Percentiles rank a stretch among this genome's conserved stretches.
These are phyloP conservation scores for Fusarium pilosicola DNA, from an alignment of 2,329 filamentous ascomycete genomes.

Conservation along the genomic window DNA sequence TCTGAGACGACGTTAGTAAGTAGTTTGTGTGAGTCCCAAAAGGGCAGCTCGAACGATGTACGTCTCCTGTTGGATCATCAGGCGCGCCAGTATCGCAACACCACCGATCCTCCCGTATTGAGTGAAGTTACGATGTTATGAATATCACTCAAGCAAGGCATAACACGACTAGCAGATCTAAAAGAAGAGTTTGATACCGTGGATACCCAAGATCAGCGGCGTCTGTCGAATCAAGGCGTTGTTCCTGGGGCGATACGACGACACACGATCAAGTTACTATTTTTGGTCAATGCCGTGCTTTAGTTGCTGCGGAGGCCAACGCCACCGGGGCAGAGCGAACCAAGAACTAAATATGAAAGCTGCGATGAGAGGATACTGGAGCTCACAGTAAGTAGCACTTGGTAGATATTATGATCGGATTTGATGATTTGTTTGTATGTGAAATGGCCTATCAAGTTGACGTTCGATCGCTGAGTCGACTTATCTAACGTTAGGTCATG, in stretches of 20 bases:
- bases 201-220: slow-evolving; percentile 13
- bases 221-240: slow-evolving; percentile 18
- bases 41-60: not conserved
- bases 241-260: slow-evolving; percentile 32
- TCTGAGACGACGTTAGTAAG: not conserved
- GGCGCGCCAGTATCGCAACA: not conserved
- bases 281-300: slow-evolving; percentile 31
- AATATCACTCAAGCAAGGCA: not conserved
- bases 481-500: not conserved
- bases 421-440: not conserved
- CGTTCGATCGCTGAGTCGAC: not conserved
- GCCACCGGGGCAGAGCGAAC: slow-evolving; percentile 2
- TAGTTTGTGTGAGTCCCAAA: not conserved
- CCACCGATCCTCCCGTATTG: not conserved
- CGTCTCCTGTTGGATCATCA: not conserved
- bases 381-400: not conserved
- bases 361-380: not conserved
- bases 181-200: slow-evolving; percentile 4
- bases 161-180: not conserved
- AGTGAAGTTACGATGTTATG: not conserved
- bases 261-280: slow-evolving; percentile 42
- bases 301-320: not conserved
- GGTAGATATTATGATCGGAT: not conserved
- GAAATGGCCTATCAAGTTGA: not conserved
- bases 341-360: not conserved